Evolutionary conservation across 2,329 filamentous ascomycete species (phyloP).

Genomic region (Beauveria bassiana): DNA sequence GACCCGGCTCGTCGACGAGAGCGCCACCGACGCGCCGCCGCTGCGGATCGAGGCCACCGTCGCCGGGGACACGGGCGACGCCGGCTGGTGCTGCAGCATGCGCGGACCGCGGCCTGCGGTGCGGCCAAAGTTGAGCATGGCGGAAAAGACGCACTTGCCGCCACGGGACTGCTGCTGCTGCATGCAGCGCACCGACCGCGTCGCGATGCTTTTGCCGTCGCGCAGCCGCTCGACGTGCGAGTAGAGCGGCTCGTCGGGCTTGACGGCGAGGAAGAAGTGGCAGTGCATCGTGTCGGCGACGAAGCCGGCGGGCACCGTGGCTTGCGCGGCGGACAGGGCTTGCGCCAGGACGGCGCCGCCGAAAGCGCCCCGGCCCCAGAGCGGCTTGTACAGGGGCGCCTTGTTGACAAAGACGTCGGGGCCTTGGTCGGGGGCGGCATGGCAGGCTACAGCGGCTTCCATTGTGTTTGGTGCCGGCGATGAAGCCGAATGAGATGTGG

Average conservation of each 20-base stretch:
- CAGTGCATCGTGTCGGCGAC: constrained; percentile 10
- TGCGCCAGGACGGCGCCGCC: constrained; percentile 6
- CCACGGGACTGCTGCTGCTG: background rate
- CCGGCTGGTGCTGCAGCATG: constrained; percentile 7
- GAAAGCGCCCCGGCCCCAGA: constrained; percentile 9
- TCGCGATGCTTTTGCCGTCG: constrained; percentile 3
- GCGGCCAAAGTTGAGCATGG: constrained; percentile 5
- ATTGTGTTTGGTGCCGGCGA: background rate
- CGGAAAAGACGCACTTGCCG: background rate
- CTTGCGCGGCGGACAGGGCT: constrained; percentile 1
- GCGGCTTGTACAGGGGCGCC: constrained; percentile 6
- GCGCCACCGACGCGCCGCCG: background rate
- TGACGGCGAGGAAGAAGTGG: constrained; percentile 10
- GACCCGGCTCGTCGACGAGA: constrained; percentile 2
- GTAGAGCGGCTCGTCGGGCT: background rate
- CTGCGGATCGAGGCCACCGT: background rate
- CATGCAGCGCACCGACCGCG: constrained; percentile 3
- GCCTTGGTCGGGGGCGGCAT: background rate
- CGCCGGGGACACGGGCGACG: background rate
- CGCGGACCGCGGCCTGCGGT: background rate
- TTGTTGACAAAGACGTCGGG: constrained; percentile 1
- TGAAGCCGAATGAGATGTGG: background rate
- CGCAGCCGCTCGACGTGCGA: constrained; percentile 7
- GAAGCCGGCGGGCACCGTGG: background rate
- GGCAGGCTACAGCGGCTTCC: constrained; percentile 7